These are phyloP conservation scores for Zopfia rhizophila DNA, from an alignment of 2,329 filamentous ascomycete genomes.

Conservation along the genomic window DNA sequence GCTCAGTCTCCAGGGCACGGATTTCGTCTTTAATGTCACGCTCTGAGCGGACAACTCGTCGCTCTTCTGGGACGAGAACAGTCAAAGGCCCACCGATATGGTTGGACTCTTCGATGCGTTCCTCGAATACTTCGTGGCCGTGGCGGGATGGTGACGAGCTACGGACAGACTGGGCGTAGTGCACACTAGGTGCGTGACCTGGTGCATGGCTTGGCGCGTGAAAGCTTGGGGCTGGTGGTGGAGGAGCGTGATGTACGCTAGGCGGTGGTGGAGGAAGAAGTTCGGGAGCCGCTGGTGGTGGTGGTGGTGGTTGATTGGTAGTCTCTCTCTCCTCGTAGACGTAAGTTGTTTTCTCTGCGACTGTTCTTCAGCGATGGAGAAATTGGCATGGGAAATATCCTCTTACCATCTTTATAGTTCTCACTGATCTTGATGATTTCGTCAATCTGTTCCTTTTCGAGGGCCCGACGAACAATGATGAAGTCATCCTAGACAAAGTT, in stretches of 20 bases:
- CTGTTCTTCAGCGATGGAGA: slow-evolving; percentile 10
- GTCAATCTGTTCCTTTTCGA: slow-evolving; percentile 92
- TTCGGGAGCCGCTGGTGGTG: slow-evolving; percentile 23
- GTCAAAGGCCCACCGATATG: slow-evolving; percentile 59
- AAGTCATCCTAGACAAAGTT: slow-evolving; percentile 72
- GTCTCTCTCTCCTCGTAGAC: slow-evolving; percentile 43
- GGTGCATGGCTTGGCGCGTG: slow-evolving; percentile 2
- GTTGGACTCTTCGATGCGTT: slow-evolving; percentile 59
- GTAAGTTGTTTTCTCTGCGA: slow-evolving; percentile 48
- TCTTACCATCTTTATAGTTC: slow-evolving; percentile 68
- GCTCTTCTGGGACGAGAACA: slow-evolving; percentile 61
- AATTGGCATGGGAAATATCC: background rate
- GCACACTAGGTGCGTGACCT: slow-evolving; percentile 23
- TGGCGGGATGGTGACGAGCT: slow-evolving; percentile 44
- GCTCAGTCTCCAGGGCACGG: slow-evolving; percentile 74
- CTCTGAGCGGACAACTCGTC: slow-evolving; percentile 55
- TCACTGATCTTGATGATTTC: slow-evolving; percentile 86
- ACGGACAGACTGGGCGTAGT: slow-evolving; percentile 47
- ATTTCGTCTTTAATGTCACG: slow-evolving; percentile 79
- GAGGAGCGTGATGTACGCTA: slow-evolving; percentile 39
- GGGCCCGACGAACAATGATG: slow-evolving; percentile 82
- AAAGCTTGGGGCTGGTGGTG: slow-evolving; percentile 13
- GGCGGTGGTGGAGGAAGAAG: slow-evolving; percentile 34
- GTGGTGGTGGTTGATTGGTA: slow-evolving; percentile 13
- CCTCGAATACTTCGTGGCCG: slow-evolving; percentile 47